Percentiles rank a stretch among this genome's conserved stretches.
Evolutionary conservation across 2,329 filamentous ascomycete species (phyloP).

Genomic region (Colletotrichum liaoningense): DNA sequence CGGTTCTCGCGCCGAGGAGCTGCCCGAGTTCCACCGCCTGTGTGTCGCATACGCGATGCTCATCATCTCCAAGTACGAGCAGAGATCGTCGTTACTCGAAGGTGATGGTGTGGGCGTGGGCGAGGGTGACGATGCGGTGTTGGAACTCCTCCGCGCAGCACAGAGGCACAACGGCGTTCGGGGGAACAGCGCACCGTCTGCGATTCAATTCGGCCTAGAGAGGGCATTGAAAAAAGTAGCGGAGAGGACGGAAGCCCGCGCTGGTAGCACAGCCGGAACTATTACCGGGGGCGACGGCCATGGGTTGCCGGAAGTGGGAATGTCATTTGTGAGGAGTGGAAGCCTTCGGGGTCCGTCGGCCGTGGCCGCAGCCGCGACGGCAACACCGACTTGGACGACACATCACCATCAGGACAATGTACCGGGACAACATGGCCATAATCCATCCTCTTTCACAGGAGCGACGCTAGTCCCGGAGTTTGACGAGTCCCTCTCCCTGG

Average conservation of each 20-base stretch:
- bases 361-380: not conserved
- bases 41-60: slow-evolving; percentile 35
- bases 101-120: not conserved
- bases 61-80: slow-evolving; percentile 32
- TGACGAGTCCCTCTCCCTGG: slow-evolving; percentile 22
- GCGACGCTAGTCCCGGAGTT: slow-evolving; percentile 21
- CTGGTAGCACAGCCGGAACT: not conserved
- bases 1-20: slow-evolving; percentile 27
- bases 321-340: not conserved
- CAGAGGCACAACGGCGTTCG: slow-evolving; percentile 26
- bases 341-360: not conserved
- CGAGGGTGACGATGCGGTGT: slow-evolving; percentile 14
- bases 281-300: not conserved
- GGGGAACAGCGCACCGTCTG: slow-evolving; percentile 29
- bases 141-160: slow-evolving; percentile 22
- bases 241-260: slow-evolving; percentile 4
- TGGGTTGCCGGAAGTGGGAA: not conserved
- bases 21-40: slow-evolving; percentile 31
- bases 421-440: slow-evolving; percentile 4
- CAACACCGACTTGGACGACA: slow-evolving; percentile 8
- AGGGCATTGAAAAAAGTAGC: slow-evolving; percentile 32
- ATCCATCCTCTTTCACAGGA: slow-evolving; percentile 17
- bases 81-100: not conserved
- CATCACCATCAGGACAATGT: not conserved
- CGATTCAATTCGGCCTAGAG: slow-evolving; percentile 31